A percentile compares a stretch with the other conserved stretches of the same genome.
These are phyloP conservation scores for Penicillium sclerotigenum DNA, from an alignment of 2,329 filamentous ascomycete species.

Conservation along the genomic window DNA sequence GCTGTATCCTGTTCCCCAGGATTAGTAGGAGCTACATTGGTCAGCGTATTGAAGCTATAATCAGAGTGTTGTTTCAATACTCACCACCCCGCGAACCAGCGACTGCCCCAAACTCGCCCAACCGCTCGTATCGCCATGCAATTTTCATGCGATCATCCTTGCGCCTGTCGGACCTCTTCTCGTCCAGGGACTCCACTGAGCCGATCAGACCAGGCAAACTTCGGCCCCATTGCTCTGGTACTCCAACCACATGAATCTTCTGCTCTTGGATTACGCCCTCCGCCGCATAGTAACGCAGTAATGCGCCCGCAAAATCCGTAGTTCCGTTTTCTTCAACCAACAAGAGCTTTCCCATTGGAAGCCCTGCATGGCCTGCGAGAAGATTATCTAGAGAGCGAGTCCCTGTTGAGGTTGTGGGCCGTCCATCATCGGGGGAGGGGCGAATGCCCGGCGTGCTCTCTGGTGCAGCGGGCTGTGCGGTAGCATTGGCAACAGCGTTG, in stretches of 20 bases:
- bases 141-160: constrained; percentile 89
- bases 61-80: constrained; percentile 21
- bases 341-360: constrained; percentile 76
- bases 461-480: constrained; percentile 29
- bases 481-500: constrained; percentile 29
- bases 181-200: constrained; percentile 46
- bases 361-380: constrained; percentile 79
- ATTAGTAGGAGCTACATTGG: constrained; percentile 27
- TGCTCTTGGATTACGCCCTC: constrained; percentile 92
- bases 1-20: constrained; percentile 44
- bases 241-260: constrained; percentile 77
- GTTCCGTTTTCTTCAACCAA: constrained; percentile 86
- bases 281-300: constrained; percentile 85
- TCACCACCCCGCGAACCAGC: constrained; percentile 58
- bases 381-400: constrained; percentile 80
- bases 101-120: constrained; percentile 66
- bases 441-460: constrained; percentile 57
- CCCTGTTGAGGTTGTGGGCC: constrained; percentile 85
- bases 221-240: constrained; percentile 74
- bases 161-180: constrained; percentile 38
- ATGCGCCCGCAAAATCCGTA: constrained; percentile 83
- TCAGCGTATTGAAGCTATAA: constrained; percentile 17
- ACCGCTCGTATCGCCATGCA: constrained; percentile 90
- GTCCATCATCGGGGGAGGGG: constrained; percentile 84
- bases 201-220: constrained; percentile 73